These are phyloP conservation scores for Chalciporus chontae DNA, from an alignment of 768 basidiomycete species.

Conservation along the genomic window DNA sequence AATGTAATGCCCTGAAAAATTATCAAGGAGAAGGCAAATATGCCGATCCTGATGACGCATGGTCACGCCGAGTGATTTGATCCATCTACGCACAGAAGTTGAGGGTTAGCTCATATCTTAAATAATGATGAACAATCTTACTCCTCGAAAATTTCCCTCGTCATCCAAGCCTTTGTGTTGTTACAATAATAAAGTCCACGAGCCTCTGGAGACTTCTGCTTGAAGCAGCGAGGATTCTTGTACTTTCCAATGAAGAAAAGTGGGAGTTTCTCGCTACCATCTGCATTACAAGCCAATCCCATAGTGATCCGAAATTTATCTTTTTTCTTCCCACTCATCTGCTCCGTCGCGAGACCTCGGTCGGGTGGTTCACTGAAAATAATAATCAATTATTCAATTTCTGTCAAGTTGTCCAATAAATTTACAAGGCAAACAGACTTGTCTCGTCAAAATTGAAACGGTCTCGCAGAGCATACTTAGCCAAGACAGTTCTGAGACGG, in stretches of 20 bases:
- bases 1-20: neutral
- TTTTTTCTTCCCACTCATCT: conserved; percentile 19
- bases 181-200: neutral
- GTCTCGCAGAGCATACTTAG: conserved; percentile 22
- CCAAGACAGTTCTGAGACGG: neutral
- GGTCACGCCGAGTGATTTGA: neutral
- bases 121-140: no score
- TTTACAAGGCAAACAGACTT: conserved; percentile 5
- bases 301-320: conserved; percentile 14
- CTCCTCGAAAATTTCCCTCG: neutral
- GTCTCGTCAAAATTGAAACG: conserved; percentile 7
- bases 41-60: neutral
- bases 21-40: neutral
- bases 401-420: no score
- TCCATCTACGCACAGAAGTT: neutral
- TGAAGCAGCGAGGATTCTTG: conserved; percentile 32
- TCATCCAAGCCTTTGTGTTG: conserved; percentile 3
- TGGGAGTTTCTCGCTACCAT: conserved; percentile 29
- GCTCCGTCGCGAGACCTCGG: conserved; percentile 15
- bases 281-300: conserved; percentile 7
- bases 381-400: no score
- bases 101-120: no score
- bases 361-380: conserved; percentile 8
- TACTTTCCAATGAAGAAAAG: conserved; percentile 35
- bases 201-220: neutral